These are phyloP conservation scores for Pseudohyphozyma bogoriensis DNA, from an alignment of 768 basidiomycete genomes.

Conservation along the genomic window DNA sequence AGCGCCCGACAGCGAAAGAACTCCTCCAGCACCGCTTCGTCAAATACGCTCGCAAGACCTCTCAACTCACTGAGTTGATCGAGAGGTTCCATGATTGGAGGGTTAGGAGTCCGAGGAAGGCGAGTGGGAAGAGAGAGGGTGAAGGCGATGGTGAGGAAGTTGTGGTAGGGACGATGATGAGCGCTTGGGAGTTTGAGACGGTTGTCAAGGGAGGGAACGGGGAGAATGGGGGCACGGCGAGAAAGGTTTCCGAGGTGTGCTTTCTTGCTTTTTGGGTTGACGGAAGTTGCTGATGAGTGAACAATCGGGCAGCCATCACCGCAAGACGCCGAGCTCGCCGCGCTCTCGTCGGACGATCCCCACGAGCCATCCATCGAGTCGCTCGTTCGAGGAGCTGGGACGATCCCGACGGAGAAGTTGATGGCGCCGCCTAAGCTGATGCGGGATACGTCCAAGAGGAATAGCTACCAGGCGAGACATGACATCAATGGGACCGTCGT, in stretches of 20 bases:
- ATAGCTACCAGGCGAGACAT: slow-evolving; percentile 10
- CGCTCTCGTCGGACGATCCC: neutral
- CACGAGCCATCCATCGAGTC: slow-evolving; percentile 17
- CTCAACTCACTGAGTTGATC: slow-evolving; percentile 73
- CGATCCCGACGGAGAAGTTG: neutral
- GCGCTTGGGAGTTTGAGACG: slow-evolving; percentile 95
- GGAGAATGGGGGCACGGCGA: slow-evolving; percentile 4
- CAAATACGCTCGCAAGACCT: slow-evolving; percentile 67
- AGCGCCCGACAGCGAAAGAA: slow-evolving; percentile 87
- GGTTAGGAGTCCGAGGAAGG: slow-evolving; percentile 46
- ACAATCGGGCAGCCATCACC: slow-evolving; percentile 12
- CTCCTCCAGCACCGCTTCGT: slow-evolving; percentile 91
- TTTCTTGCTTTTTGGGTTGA: neutral
- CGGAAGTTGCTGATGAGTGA: too few relatives aligned
- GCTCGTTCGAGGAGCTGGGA: slow-evolving; percentile 6
- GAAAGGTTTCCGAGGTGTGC: slow-evolving; percentile 2
- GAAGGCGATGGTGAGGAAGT: slow-evolving; percentile 11
- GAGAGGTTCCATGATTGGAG: slow-evolving; percentile 76
- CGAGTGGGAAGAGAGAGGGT: slow-evolving; percentile 3
- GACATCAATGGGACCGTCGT: slow-evolving; percentile 32
- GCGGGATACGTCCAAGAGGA: slow-evolving; percentile 16
- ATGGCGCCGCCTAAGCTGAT: slow-evolving; percentile 3
- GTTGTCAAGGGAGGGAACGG: slow-evolving; percentile 45
- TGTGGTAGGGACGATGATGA: slow-evolving; percentile 56
- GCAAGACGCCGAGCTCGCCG: slow-evolving; percentile 13